Conservation (phyloP, 371 early-diverging fungal species). For the Mortierella sp. region DNA sequence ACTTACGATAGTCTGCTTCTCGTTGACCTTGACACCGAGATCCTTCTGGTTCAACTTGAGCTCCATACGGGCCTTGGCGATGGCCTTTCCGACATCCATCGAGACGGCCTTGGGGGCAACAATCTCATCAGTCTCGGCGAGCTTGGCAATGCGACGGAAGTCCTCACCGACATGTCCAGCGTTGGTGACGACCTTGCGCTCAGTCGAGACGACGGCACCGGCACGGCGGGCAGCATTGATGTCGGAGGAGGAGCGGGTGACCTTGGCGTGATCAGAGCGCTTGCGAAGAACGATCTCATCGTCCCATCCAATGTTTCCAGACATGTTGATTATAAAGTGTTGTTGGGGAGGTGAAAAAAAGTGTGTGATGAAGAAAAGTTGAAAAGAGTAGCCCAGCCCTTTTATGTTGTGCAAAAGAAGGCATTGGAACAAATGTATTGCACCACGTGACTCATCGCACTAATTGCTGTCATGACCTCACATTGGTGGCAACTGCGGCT, state of each 20-base stretch:
- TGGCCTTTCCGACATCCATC: conserved; percentile 86
- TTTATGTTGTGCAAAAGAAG: conserved; percentile 13
- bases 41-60: conserved; percentile 93
- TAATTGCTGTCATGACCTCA: background rate
- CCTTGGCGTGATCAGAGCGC: conserved; percentile 75
- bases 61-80: conserved; percentile 84
- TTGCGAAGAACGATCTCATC: conserved; percentile 84
- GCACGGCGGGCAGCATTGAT: conserved; percentile 88
- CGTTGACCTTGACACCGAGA: conserved; percentile 85
- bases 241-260: conserved; percentile 74
- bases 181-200: conserved; percentile 79
- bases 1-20: conserved; percentile 83
- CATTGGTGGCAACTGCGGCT: conserved; percentile 5
- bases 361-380: conserved; percentile 1
- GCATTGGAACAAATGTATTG: background rate
- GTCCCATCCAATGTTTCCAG: conserved; percentile 78
- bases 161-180: conserved; percentile 81
- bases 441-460: background rate
- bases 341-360: conserved; percentile 12
- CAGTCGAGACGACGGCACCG: conserved; percentile 80
- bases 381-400: conserved; percentile 4
- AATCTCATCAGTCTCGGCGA: conserved; percentile 93
- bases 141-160: conserved; percentile 85
- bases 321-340: conserved; percentile 27
- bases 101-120: conserved; percentile 81